Evolutionary conservation across 2,329 filamentous ascomycete genomes (phyloP).

Genomic region (Phialophora tarda): DNA sequence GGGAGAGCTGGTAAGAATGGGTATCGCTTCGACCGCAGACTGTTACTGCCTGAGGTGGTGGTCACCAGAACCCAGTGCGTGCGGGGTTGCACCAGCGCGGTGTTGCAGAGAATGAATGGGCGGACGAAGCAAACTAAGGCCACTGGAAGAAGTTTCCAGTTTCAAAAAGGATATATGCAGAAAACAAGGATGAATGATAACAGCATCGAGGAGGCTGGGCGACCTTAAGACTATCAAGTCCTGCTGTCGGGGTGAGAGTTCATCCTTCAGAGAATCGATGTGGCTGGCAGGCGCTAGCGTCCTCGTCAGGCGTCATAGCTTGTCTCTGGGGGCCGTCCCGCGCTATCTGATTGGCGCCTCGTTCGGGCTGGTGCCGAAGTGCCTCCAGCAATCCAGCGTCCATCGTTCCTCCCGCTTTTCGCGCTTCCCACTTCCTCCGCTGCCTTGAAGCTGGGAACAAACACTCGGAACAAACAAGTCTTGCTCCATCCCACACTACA

Average conservation of each 20-base stretch:
- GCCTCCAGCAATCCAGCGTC: background rate
- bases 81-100: slow-evolving; percentile 11
- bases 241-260: background rate
- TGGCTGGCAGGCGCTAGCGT: slow-evolving; percentile 6
- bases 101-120: background rate
- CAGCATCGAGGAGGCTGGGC: slow-evolving; percentile 7
- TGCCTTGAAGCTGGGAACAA: slow-evolving; percentile 21
- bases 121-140: slow-evolving; percentile 6
- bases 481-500: background rate
- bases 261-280: background rate
- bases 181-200: background rate
- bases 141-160: background rate
- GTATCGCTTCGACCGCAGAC: background rate
- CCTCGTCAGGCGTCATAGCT: background rate
- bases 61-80: background rate
- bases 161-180: slow-evolving; percentile 9
- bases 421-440: slow-evolving; percentile 4
- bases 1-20: background rate
- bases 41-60: background rate
- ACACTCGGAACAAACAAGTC: background rate
- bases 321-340: background rate
- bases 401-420: background rate
- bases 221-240: background rate
- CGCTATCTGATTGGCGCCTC: background rate
- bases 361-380: background rate